phyloP scores from a whole-genome alignment of 2,329 filamentous ascomycete genomes.

The Cercospora sp. region DNA sequence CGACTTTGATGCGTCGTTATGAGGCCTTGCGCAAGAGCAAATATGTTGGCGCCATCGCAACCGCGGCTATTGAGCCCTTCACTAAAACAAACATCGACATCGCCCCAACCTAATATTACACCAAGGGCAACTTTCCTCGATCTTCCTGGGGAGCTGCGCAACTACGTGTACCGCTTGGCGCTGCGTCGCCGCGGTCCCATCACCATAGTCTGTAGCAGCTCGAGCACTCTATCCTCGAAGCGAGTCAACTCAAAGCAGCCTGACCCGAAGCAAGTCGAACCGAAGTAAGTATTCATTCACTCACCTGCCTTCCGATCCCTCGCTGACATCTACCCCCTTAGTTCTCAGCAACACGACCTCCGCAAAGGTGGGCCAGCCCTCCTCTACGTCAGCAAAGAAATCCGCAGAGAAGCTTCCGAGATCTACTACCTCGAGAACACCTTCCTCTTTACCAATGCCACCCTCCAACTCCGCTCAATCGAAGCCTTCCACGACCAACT shows the following conservation, averaged over 20 bases:
- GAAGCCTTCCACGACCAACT: constrained; percentile 1
- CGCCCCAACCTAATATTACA: neutral
- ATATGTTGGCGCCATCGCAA: neutral
- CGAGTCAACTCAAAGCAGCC: neutral
- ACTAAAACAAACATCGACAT: neutral
- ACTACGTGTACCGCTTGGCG: constrained; percentile 14
- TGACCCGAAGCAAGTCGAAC: neutral
- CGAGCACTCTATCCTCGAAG: neutral
- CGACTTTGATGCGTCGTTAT: neutral
- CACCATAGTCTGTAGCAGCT: neutral
- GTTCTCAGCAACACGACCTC: neutral
- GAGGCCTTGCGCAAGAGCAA: neutral
- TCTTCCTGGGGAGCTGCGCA: constrained; percentile 19
- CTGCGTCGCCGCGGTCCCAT: neutral
- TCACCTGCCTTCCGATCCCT: neutral
- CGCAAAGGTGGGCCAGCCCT: constrained; percentile 3
- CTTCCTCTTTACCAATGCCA: constrained; percentile 3
- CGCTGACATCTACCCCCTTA: neutral
- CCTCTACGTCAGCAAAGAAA: constrained; percentile 4
- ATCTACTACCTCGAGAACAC: constrained; percentile 17
- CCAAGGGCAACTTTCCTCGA: constrained; percentile 10
- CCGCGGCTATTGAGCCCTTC: neutral
- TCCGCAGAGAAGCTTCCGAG: constrained; percentile 11
- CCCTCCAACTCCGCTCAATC: neutral
- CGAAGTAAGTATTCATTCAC: neutral